Evolutionary conservation across 306 rosid species (phyloP).

Genomic region (Medicago lupulina): DNA sequence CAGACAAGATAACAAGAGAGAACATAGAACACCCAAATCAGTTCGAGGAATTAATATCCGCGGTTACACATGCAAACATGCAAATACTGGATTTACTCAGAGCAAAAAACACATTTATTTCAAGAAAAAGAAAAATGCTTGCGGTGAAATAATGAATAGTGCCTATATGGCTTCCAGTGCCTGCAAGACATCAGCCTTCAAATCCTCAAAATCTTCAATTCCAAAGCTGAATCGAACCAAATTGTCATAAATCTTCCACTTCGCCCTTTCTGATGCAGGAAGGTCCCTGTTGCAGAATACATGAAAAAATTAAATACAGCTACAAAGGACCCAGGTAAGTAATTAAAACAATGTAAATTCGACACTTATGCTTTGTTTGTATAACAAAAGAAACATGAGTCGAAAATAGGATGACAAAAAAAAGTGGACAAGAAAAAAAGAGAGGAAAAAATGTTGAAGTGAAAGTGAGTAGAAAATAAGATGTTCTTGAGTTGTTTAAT

Average conservation of each 20-base stretch:
- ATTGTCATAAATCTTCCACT: constrained; percentile 83
- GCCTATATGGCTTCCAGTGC: constrained; percentile 76
- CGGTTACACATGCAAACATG: not conserved
- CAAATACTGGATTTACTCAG: not conserved
- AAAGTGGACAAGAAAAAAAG: not conserved
- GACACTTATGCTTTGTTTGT: constrained; percentile 6
- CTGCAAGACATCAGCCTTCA: constrained; percentile 85
- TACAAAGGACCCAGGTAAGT: not conserved
- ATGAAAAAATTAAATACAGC: not conserved
- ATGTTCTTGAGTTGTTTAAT: not conserved
- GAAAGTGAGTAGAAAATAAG: not conserved
- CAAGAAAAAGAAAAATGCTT: not conserved
- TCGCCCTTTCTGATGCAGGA: constrained; percentile 77
- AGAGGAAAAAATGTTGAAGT: not conserved
- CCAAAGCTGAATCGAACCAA: constrained; percentile 98
- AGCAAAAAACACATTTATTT: not conserved
- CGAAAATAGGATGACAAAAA: no score
- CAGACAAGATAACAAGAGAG: constrained; percentile 16
- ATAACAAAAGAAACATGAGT: not conserved
- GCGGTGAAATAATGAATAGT: constrained; percentile 21
- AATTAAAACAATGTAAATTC: not conserved
- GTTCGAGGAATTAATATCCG: not conserved
- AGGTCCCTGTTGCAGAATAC: constrained; percentile 78
- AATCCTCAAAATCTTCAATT: constrained; percentile 87
- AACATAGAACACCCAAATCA: not conserved